Evolutionary conservation across 169 alveolate species (phyloP), one percentile per base, ranked within the genome.

Genomic region (Babesia ovis): DNA sequence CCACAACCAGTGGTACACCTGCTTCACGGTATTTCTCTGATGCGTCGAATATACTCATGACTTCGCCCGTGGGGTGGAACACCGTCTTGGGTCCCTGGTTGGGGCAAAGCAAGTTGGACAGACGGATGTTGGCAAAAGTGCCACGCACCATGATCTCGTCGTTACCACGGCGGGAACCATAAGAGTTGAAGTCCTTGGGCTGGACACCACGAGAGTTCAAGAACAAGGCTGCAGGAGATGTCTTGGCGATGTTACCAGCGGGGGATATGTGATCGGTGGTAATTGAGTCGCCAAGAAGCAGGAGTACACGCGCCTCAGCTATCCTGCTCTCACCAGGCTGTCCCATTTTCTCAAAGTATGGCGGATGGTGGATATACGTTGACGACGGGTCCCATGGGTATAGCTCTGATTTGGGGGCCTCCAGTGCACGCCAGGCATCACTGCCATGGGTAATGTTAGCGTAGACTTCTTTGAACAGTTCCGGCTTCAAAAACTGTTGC

Each of bases 231-330:
- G 98, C 98, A 14, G 98, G 98, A 2, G 98, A 96, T 29, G 85
- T 91, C 80, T 92, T 92, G 41, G 97, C 94, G 57, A 97, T 97
- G 85, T 95, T 93, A 6, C 98, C 98, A 4, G 99, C 99, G 20
- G 99, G 99, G n/a, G 98, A 94, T 46, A 97, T 97, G 85, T 97
- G 99, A 85, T 97, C 99, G 35, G 99, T 97, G 32, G 99, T 97
- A 55, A 97, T 95, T 31, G 97, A 92, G 68, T 97, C 98, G 31
- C 99, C 99, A 22, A 89, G 73, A 27, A 82, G 70, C 51, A 92
- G 85, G 90, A 95, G 61, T 68, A 85, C 75, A 64, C 60, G 68
- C 0, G 95, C 95, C 45, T 85, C 84, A 41, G 69, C 64, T 11
- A 93, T 83, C 57, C 34, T 46, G 34, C 39, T 9, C 37, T 64